Evolutionary conservation across 164 flowering plant species (phyloP).

Genomic region (Stephania cephalantha): DNA sequence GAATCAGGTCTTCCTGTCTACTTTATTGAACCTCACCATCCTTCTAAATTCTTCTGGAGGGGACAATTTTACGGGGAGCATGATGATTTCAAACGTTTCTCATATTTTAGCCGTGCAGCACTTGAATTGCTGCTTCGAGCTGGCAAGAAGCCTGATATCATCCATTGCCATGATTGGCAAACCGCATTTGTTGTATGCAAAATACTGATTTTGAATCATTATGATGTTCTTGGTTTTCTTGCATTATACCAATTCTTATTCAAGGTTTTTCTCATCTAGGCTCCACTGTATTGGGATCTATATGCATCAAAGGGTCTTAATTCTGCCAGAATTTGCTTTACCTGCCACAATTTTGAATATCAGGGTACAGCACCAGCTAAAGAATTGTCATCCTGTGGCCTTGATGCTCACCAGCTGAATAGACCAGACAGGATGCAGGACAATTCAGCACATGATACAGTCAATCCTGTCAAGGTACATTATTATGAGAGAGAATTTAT

Average conservation of each 20-base stretch:
- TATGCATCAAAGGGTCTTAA: constrained; percentile 84
- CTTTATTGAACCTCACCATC: constrained; percentile 95
- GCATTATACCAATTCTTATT: not conserved
- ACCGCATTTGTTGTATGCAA: constrained; percentile 86
- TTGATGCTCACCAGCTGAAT: constrained; percentile 73
- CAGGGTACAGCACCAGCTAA: constrained; percentile 87
- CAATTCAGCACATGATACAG: constrained; percentile 55
- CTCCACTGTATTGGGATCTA: constrained; percentile 94
- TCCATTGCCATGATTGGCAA: constrained; percentile 99
- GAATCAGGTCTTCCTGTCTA: constrained; percentile 90
- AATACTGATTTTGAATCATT: not conserved
- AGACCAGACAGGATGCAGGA: constrained; percentile 99
- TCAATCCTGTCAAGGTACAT: constrained; percentile 82
- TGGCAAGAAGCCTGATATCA: constrained; percentile 95
- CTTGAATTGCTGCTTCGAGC: constrained; percentile 84
- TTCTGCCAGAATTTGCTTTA: constrained; percentile 91
- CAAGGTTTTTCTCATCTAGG: constrained; percentile 32
- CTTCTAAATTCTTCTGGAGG: constrained; percentile 81
- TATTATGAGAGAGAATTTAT: not conserved
- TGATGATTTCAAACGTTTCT: constrained; percentile 93
- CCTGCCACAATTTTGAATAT: constrained; percentile 98
- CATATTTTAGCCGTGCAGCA: constrained; percentile 96
- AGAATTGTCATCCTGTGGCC: constrained; percentile 87
- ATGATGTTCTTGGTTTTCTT: not conserved
- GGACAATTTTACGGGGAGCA: constrained; percentile 88